Evolutionary conservation across 805 yeast genomes (phyloP), one percentile per base, ranked within the genome.

Genomic region (Kodamaea laetipori): DNA sequence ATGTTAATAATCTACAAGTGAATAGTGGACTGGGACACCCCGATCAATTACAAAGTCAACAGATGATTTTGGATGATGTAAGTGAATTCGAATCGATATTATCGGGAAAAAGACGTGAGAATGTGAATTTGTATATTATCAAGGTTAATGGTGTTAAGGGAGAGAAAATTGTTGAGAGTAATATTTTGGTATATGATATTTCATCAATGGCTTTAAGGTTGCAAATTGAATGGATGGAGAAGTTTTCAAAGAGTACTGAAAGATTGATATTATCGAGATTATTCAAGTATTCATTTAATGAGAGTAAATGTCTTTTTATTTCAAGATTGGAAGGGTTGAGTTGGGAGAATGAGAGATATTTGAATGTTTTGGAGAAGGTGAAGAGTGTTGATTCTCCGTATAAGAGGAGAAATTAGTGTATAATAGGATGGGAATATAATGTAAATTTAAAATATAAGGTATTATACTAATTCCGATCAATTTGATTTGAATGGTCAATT

Each of bases 281-380:
- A 11, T 21, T 46, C 6, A 35, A 31, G 13, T 48, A 48, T 32
- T 41, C 54, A 4, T 43, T 39, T 19, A 48, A 55, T 8, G 59
- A 64, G 31, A 65, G 74, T 24, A 71, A 69, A 45, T 54, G 69
- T 21, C 56, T 70, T 27, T 58, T 66, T 23, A 37, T 71, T 4
- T 55, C 66, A 39, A 58, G 63, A 25, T 34, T 48, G 21, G 46
- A 49, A 23, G 36, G 41, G n/a, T 9, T 13, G 3, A 53, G 56
- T 10, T 47, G 42, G 5, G 43, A 52, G 6, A 27, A 28, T 17
- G 49, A 46, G 8, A 41, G 44, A 7, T 27, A 59, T 9, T 42
- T 54, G 26, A 44, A 52, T 9, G 44, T 38, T 34, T 46, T 41
- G 51, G 54, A 51, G 35, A 30, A 12, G 15, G 34, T 54, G 11